Percentiles rank a stretch among this genome's conserved stretches.
Evolutionary conservation across 257 asterid genomes (phyloP).

Genomic region (Solanum arcanum): DNA sequence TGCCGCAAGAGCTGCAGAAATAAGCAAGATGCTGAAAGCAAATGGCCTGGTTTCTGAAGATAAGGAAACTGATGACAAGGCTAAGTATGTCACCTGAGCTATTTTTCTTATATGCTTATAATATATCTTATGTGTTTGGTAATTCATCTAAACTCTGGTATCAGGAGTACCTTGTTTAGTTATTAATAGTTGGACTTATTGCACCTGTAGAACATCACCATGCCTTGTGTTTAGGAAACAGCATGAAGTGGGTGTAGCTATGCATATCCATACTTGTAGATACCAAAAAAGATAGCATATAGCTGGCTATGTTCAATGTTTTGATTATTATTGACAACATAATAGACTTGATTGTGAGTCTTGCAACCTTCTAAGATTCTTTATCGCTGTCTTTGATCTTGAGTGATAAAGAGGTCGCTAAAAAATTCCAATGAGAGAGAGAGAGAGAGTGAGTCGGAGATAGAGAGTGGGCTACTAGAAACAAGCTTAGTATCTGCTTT

Average conservation of each 20-base stretch:
- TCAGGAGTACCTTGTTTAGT: background rate
- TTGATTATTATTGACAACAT: background rate
- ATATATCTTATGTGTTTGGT: background rate
- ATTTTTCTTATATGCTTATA: background rate
- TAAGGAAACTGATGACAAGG: constrained; percentile 40
- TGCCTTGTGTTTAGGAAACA: background rate
- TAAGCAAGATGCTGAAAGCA: constrained; percentile 75
- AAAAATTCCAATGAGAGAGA: background rate
- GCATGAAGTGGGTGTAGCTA: background rate
- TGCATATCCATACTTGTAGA: background rate
- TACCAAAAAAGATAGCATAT: background rate
- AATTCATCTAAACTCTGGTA: background rate
- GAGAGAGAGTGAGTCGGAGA: accelerated
- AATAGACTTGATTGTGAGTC: background rate
- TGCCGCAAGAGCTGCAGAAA: constrained; percentile 98
- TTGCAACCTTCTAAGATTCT: background rate
- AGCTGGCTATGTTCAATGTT: background rate
- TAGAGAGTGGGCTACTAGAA: background rate
- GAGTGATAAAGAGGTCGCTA: background rate
- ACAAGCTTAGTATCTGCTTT: background rate
- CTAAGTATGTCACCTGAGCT: constrained; percentile 38
- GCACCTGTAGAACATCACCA: background rate
- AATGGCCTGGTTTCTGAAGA: constrained; percentile 59
- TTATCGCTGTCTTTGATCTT: background rate
- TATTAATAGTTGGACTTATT: background rate